Base-by-base conservation (phyloP, 257 asterid species). In the Gardenia jasminoides region DNA sequence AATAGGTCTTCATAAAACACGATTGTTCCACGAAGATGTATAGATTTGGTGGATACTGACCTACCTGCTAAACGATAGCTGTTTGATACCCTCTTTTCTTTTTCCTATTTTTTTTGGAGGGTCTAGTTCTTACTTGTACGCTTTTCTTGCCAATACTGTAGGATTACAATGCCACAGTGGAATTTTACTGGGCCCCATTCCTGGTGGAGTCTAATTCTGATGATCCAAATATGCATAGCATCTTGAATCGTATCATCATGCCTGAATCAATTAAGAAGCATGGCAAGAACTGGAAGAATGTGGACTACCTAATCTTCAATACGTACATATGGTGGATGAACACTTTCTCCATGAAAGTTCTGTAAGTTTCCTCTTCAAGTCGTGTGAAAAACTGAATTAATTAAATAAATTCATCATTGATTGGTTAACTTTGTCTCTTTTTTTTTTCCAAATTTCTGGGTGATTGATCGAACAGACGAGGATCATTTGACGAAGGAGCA, bases 271-370 rank as follows among this genome's bases (percentile, higher is more conserved):
- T 93, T 79, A 67, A 87, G 13, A 93, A 90, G 22, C 97, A 93
- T 47, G 98, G 92, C 82, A 44, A 80, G 74, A 87, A 89, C 31
- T 93, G 98, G 98, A 90, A 83, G 85, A 83, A 88, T 66, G 98
- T 87, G 11, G 98, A 93, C 72, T 93, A 82, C 85, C 96, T 93
- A 77, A 67, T 93, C 77, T 93, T 93, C 88, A 92, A 93, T 86
- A 89, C 98, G 0, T 93, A 93, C 74, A 93, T 93, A 70, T 93
- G 98, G 98, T 93, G 98, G 98, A 93, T 93, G 98, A 93, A 93
- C 87, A 93, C 97, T 76, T 74, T 73, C 39, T 78, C 84, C 81
- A 93, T 93, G 95, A 93, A 93, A 90, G 87, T 92, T 67, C 64
- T 93, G 98, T 93, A 82, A 90, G 93, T 89, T n/a, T n/a, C n/a